Percentiles rank a stretch among this genome's conserved stretches.
Conservation (phyloP, 192 early-diverging fungal species). For the Allomyces macrogynus region DNA sequence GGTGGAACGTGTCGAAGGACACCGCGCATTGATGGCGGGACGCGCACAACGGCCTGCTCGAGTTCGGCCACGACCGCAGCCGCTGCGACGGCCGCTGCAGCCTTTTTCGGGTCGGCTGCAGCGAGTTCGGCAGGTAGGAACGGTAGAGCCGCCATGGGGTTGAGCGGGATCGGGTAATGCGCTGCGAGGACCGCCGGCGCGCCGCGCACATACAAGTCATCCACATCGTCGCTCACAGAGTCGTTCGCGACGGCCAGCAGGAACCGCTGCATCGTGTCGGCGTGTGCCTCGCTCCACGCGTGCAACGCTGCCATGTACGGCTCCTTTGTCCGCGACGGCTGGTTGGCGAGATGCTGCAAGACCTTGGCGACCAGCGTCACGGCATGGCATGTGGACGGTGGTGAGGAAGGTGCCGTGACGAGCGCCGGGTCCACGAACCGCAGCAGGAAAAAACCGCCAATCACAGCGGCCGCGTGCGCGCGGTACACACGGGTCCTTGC, state of each 20-base stretch:
- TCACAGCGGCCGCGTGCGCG: slow-evolving; percentile 80
- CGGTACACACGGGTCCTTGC: slow-evolving; percentile 75
- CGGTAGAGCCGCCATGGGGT: too few relatives aligned
- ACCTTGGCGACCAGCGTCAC: slow-evolving; percentile 89
- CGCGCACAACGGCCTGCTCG: too few relatives aligned
- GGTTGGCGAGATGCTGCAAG: slow-evolving; percentile 87
- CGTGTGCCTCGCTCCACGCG: slow-evolving; percentile 82
- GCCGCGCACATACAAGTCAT: too few relatives aligned
- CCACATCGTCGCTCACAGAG: slow-evolving; percentile 21
- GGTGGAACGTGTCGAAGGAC: too few relatives aligned
- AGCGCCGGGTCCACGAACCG: slow-evolving; percentile 96
- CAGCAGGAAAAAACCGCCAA: slow-evolving; percentile 93
- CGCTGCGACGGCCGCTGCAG: too few relatives aligned
- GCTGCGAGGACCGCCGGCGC: too few relatives aligned
- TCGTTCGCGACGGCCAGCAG: slow-evolving; percentile 82
- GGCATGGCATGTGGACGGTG: slow-evolving; percentile 59
- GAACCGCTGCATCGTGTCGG: slow-evolving; percentile 65
- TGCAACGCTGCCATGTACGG: slow-evolving; percentile 72
- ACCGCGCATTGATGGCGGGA: too few relatives aligned
- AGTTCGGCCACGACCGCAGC: too few relatives aligned
- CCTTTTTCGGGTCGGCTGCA: too few relatives aligned
- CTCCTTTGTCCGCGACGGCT: slow-evolving; percentile 77
- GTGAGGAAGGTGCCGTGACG: slow-evolving; percentile 68
- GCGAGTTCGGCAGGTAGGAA: too few relatives aligned
- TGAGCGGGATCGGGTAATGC: too few relatives aligned